Percentiles rank a stretch among this genome's conserved stretches.
These are phyloP conservation scores for Jackrogersella minutella DNA, from an alignment of 495 filamentous ascomycete species.

Conservation along the genomic window DNA sequence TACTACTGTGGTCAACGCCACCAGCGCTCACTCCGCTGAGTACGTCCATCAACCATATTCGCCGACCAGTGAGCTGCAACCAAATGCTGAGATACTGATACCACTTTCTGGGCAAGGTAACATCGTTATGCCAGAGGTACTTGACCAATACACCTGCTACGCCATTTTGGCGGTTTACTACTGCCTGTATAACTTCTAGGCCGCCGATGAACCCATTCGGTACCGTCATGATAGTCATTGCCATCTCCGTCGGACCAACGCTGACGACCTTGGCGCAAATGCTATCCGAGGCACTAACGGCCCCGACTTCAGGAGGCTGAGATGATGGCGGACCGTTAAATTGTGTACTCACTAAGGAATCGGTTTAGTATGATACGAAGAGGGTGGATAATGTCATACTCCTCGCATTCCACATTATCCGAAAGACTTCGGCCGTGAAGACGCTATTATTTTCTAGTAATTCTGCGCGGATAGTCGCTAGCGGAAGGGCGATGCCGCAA, in stretches of 20 bases:
- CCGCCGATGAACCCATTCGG: background rate
- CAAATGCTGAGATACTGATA: background rate
- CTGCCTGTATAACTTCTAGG: background rate
- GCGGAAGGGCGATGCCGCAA: background rate
- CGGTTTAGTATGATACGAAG: too few species aligned
- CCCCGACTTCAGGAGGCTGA: background rate
- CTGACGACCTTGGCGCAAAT: background rate
- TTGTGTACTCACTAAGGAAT: background rate
- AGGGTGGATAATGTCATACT: too few species aligned
- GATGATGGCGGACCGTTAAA: background rate
- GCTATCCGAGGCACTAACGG: background rate
- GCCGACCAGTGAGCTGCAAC: background rate
- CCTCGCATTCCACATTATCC: constrained; percentile 2
- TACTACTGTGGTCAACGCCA: too few species aligned
- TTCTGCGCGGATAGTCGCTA: background rate
- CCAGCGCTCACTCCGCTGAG: background rate
- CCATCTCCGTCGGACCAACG: background rate
- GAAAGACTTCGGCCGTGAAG: background rate
- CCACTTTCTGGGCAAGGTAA: background rate
- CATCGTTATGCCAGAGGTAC: constrained; percentile 3
- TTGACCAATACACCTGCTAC: background rate
- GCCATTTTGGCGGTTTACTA: background rate
- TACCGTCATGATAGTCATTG: background rate
- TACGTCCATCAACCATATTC: background rate
- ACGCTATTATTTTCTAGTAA: background rate